These are phyloP conservation scores for Pichia sp. DNA, from an alignment of 1,139 yeast species.

Conservation along the genomic window DNA sequence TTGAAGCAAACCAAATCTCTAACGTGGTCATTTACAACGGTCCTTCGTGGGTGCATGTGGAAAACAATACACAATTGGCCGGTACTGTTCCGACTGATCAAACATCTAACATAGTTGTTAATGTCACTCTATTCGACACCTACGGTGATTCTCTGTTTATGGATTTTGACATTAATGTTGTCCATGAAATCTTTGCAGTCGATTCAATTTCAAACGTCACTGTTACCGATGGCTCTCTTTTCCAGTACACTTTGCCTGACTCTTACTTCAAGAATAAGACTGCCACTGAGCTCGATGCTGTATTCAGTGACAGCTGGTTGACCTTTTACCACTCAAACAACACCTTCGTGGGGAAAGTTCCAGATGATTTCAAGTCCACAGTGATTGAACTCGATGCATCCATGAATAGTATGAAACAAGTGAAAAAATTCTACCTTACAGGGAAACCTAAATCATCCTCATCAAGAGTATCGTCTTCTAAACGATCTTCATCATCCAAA, in stretches of 20 bases:
- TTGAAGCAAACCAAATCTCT: constrained; percentile 51
- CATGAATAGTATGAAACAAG: constrained; percentile 37
- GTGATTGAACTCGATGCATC: constrained; percentile 51
- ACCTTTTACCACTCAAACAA: constrained; percentile 52
- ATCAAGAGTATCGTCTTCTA: neutral
- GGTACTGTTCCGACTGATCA: constrained; percentile 57
- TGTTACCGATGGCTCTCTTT: constrained; percentile 60
- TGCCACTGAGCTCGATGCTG: constrained; percentile 47
- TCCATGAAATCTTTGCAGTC: constrained; percentile 52
- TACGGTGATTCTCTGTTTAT: constrained; percentile 62
- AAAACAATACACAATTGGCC: constrained; percentile 41
- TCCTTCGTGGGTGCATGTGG: constrained; percentile 58
- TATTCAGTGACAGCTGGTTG: constrained; percentile 58
- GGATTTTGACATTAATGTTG: constrained; percentile 47
- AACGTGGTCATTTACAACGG: constrained; percentile 43
- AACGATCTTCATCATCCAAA: constrained; percentile 7
- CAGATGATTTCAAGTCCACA: constrained; percentile 50
- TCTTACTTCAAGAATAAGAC: constrained; percentile 52
- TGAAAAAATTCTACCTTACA: constrained; percentile 47
- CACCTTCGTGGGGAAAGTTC: constrained; percentile 67
- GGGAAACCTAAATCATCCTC: constrained; percentile 25
- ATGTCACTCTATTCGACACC: constrained; percentile 55
- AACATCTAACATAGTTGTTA: constrained; percentile 39
- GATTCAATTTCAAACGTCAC: constrained; percentile 50
- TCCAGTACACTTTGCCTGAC: constrained; percentile 48